Base-by-base conservation (phyloP, 1,139 yeast genomes). In the Yamadazyma conglobata region DNA sequence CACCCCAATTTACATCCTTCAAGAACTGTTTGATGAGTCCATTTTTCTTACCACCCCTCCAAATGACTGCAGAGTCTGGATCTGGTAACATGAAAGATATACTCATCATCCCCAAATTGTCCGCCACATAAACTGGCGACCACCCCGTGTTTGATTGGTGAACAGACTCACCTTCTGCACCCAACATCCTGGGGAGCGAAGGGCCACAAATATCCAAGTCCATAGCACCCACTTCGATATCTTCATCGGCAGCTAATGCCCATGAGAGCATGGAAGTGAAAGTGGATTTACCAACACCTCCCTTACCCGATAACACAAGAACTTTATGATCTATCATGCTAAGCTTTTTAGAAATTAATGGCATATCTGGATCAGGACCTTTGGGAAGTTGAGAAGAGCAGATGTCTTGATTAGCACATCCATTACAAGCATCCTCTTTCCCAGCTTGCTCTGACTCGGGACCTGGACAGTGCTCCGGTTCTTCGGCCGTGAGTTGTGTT, bases 171-270 rank as follows among this genome's bases (percentile, higher is more conserved):
- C 88, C 85, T 34, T 78, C 80, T 3, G 95, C 91, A 2, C 98
- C 98, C 44, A 91, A 67, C 95, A 93, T 91, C 36, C 85, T 71
- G 0, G 98, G 98, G 48, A 91, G 68, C 1, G 96, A 88, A 0
- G 99, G 99, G 0, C 99, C 99, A 58, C 98, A 91, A 20, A 91
- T 88, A 62, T 91, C 99, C 39, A 91, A 64, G 57, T 93, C 99
- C 93, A 91, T 85, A 24, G 95, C 91, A 2, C 97, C 99, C 7
- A 91, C 83, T 54, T 91, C 96, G 16, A 82, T 46, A 28, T 79
- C 84, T 38, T 81, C 86, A 53, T 89, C 96, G 1, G 93, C 83
- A 1, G 97, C 94, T 24, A 91, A 61, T 0, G 96, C 96, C 96
- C 97, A 91, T 10, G 95, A 78, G 14, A 91, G 69, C 94, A 91